Evolutionary conservation across 2,329 filamentous ascomycete genomes (phyloP), one percentile per base, ranked within the genome.

Genomic region (Paracamarosporium sp.): DNA sequence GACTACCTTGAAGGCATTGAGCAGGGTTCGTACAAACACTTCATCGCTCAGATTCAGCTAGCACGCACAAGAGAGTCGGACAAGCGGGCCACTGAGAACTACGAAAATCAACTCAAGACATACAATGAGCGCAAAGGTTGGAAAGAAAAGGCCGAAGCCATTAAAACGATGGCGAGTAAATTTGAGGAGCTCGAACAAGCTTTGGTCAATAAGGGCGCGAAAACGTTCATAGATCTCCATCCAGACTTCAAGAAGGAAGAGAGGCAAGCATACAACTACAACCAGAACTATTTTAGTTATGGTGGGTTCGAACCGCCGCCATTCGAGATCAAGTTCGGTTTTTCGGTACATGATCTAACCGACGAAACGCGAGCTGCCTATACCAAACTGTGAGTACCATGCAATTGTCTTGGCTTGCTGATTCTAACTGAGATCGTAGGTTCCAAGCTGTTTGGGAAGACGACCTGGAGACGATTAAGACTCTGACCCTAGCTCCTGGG

Each of bases 371-470:
- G 80, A 25, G 77, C 81, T 31, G 88, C 83, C 0, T 94, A 93
- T 60, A 60, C 90, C 5, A 78, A 85, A 60, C 74, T 94, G 79
- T 88, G 77, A 81, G 85, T 80, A 2, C 12, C 33, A 27, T 13
- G n/a, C n/a, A n/a, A 20, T n/a, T 13, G 1, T 44, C 13, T 52
- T 17, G 6, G 27, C n/a, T 4, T 12, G 20, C 6, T 9, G 15
- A 8, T 48, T 15, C 50, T 65, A 43, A 62, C 45, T 30, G 20
- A 7, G 76, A 2, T 6, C 76, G n/a, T 31, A 86, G 85, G 7
- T 90, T 91, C 71, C 87, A 94, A 68, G 90, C 90, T 33, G 86
- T 86, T 4, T 95, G 90, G 90, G 66, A 67, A 4, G 89, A 88
- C n/a, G 85, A 95, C 63, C 62, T 90, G 1, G 80, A 85, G 1